Evolutionary conservation across 768 basidiomycete genomes (phyloP), one percentile per base, ranked within the genome.

Genomic region (Pleurotus ostreatus): DNA sequence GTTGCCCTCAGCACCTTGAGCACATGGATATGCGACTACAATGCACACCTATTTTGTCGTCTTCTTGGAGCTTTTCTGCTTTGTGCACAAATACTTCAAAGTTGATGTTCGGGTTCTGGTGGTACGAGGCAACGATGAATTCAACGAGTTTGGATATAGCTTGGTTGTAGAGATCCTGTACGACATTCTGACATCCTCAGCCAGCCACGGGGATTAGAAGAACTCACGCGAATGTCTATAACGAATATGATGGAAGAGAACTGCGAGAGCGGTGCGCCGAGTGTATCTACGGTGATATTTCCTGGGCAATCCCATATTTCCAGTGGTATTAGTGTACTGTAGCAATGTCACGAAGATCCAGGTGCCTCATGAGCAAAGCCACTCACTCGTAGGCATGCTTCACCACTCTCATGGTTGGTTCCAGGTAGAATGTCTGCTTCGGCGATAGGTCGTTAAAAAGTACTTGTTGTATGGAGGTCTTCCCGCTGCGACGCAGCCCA

Each of bases 271-370:
- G 89, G 82, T 6, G 82, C 78, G 18, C 83, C 86, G 9, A 96
- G 78, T n/a, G 85, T 81, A 20, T 93, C 88, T 11, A 88, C 81
- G 3, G 92, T 85, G 55, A 86, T 82, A 58, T 88, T 92, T 22
- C 90, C 91, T 0, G 95, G 96, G 63, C 93, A 92, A 66, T 97
- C 94, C 93, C 93, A 97, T 66, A 98, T 84, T 67, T 97, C 92
- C 38, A 98, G 81, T 1, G 94, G 92, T 59, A 97, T 86, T 60
- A 96, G 85, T 41, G 94, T 89, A 71, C 95, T 97, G n/a, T 53
- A 46, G 23, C 34, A 30, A 53, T 41, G 26, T 45, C 54, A 61
- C 57, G 55, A 56, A 52, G 25, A 56, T 46, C 30, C 30, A 9
- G 8, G 30, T 34, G 30, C 30, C 30, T 34, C 30, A 37, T 15